Conservation (phyloP, 805 yeast genomes). For the Wickerhamomyces bisporus region DNA sequence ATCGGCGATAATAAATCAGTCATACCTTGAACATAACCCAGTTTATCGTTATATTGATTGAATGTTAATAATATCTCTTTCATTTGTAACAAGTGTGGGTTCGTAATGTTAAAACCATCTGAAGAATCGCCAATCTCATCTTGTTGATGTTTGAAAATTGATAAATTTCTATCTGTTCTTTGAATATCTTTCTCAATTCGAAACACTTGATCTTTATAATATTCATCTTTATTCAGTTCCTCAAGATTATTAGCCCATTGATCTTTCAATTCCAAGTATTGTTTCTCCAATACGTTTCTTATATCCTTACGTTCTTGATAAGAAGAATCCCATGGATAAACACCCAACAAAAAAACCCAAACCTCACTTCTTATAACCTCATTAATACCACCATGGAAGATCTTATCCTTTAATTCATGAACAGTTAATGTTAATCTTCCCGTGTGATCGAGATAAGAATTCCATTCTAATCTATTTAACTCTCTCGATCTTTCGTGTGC, state of each 20-base stretch:
- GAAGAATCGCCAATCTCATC: conserved; percentile 33
- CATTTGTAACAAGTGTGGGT: conserved; percentile 68
- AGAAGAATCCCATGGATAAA: conserved; percentile 87
- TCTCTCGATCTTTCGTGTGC: conserved; percentile 61
- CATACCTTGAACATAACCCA: conserved; percentile 99
- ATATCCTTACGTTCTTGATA: conserved; percentile 60
- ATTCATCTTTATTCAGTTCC: conserved; percentile 50
- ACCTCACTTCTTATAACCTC: conserved; percentile 59
- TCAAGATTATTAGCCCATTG: conserved; percentile 62
- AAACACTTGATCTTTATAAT: conserved; percentile 84
- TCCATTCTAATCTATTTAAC: conserved; percentile 75
- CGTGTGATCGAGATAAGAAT: conserved; percentile 68
- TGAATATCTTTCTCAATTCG: conserved; percentile 92
- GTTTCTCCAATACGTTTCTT: conserved; percentile 47
- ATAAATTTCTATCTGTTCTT: conserved; percentile 79
- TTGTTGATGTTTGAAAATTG: conserved; percentile 44
- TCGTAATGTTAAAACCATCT: conserved; percentile 60
- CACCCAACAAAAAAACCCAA: conserved; percentile 81
- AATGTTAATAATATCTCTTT: conserved; percentile 80
- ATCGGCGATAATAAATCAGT: conserved; percentile 86
- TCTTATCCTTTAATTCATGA: conserved; percentile 70
- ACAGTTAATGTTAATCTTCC: conserved; percentile 72
- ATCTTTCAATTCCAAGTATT: conserved; percentile 58
- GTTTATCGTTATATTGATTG: conserved; percentile 73
- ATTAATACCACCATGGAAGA: conserved; percentile 87